Evolutionary conservation across 1,139 yeast genomes (phyloP).

Genomic region (Spathaspora sp.): DNA sequence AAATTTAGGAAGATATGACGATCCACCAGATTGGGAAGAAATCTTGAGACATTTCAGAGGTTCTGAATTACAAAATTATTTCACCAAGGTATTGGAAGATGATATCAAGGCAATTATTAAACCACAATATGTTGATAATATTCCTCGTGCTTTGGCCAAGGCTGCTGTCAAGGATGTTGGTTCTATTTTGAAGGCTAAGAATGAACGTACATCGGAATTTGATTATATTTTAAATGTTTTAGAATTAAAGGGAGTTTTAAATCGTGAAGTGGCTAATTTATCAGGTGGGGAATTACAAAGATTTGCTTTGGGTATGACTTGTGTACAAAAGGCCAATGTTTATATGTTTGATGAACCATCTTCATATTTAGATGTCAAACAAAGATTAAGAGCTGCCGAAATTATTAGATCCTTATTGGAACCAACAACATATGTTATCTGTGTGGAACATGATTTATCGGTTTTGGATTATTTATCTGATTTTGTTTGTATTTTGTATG

Average conservation of each 20-base stretch:
- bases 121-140: slow-evolving; percentile 97
- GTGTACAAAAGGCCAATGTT: slow-evolving; percentile 92
- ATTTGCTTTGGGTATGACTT: slow-evolving; percentile 96
- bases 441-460: slow-evolving; percentile 97
- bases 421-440: slow-evolving; percentile 80
- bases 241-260: slow-evolving; percentile 71
- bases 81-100: slow-evolving; percentile 91
- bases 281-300: slow-evolving; percentile 99
- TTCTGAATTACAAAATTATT: slow-evolving; percentile 92
- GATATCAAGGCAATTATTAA: slow-evolving; percentile 91
- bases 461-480: slow-evolving; percentile 95
- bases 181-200: slow-evolving; percentile 71
- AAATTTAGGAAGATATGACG: slow-evolving; percentile 87
- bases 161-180: slow-evolving; percentile 89
- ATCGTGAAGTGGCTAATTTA: slow-evolving; percentile 83
- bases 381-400: slow-evolving; percentile 96
- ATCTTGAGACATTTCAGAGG: slow-evolving; percentile 91
- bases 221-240: slow-evolving; percentile 65
- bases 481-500: slow-evolving; percentile 92
- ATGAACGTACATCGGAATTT: slow-evolving; percentile 61
- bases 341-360: slow-evolving; percentile 99
- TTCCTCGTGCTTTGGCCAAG: slow-evolving; percentile 88
- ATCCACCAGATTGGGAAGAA: slow-evolving; percentile 98
- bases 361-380: slow-evolving; percentile 96
- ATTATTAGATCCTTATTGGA: slow-evolving; percentile 81